These are phyloP conservation scores for Dothistroma septosporum DNA, from an alignment of 2,329 filamentous ascomycete genomes.

Conservation along the genomic window DNA sequence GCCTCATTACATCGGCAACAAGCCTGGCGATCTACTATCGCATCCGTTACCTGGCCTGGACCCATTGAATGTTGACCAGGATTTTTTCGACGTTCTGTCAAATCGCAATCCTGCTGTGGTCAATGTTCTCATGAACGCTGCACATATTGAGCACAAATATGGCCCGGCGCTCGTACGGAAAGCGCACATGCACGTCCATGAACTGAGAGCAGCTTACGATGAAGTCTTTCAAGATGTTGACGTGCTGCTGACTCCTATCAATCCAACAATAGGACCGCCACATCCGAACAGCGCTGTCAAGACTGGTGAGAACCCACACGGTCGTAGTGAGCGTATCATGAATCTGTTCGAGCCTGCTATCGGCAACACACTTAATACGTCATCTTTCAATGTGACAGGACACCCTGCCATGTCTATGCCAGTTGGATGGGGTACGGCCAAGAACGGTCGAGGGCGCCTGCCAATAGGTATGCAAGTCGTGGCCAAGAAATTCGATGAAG, in stretches of 20 bases:
- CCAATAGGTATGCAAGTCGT: constrained; percentile 39
- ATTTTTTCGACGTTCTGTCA: constrained; percentile 44
- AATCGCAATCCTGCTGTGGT: constrained; percentile 45
- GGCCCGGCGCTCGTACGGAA: constrained; percentile 40
- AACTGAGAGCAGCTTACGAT: constrained; percentile 50
- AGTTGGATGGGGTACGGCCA: constrained; percentile 34
- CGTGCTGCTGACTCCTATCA: constrained; percentile 48
- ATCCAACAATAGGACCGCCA: constrained; percentile 44
- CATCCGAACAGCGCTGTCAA: constrained; percentile 33
- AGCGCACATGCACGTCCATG: constrained; percentile 45
- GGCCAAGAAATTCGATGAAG: constrained; percentile 35
- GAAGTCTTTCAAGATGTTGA: constrained; percentile 43
- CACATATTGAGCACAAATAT: constrained; percentile 31
- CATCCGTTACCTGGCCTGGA: constrained; percentile 33
- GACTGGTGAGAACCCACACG: constrained; percentile 24
- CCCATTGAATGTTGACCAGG: constrained; percentile 34
- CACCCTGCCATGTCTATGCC: constrained; percentile 50
- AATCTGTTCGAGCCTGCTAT: constrained; percentile 45
- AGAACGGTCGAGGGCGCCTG: constrained; percentile 28
- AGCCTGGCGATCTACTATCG: constrained; percentile 29
- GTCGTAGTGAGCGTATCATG: constrained; percentile 31
- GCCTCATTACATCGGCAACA: constrained; percentile 29
- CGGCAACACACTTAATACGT: constrained; percentile 44
- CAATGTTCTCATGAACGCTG: constrained; percentile 42
- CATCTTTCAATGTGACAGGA: constrained; percentile 49